phyloP scores from a whole-genome alignment of 2,329 filamentous ascomycete species.

The Cladophialophora chaetospira region DNA sequence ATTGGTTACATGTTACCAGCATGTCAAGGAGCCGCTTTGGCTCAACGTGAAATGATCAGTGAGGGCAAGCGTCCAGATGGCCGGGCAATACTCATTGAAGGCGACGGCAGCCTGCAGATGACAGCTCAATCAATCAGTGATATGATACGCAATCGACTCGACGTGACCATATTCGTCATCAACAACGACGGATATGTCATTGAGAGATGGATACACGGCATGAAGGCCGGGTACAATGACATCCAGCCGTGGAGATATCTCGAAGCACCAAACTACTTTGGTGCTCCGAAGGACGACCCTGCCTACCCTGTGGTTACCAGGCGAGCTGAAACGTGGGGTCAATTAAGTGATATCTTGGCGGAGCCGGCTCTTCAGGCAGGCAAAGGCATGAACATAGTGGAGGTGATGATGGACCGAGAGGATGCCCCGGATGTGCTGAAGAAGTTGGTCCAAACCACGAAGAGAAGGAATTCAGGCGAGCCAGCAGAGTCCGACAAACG shows the following conservation, averaged over 20 bases:
- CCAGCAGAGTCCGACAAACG: slow-evolving; percentile 6
- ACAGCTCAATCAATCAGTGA: slow-evolving; percentile 67
- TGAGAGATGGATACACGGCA: slow-evolving; percentile 60
- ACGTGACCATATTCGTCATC: slow-evolving; percentile 55
- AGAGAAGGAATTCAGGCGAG: slow-evolving; percentile 30
- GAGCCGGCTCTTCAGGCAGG: slow-evolving; percentile 41
- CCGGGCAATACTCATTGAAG: slow-evolving; percentile 60
- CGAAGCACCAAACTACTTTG: slow-evolving; percentile 43
- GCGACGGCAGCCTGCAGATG: slow-evolving; percentile 67
- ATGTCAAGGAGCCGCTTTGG: slow-evolving; percentile 58
- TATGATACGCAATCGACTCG: slow-evolving; percentile 58
- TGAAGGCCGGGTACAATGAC: slow-evolving; percentile 58
- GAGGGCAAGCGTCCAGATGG: slow-evolving; percentile 53
- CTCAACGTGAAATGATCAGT: slow-evolving; percentile 53
- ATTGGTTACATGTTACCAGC: slow-evolving; percentile 64
- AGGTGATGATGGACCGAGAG: slow-evolving; percentile 45
- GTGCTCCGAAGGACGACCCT: slow-evolving; percentile 29
- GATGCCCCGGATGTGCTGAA: slow-evolving; percentile 41
- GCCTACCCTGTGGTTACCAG: slow-evolving; percentile 30
- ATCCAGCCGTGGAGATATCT: slow-evolving; percentile 56
- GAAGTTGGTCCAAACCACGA: slow-evolving; percentile 34
- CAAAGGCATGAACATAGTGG: slow-evolving; percentile 45
- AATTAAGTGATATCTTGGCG: slow-evolving; percentile 28
- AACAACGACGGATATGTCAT: slow-evolving; percentile 64
- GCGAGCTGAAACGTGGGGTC: slow-evolving; percentile 30